Conservation (phyloP, 495 filamentous ascomycete species). For the Oleoguttula mirabilis region DNA sequence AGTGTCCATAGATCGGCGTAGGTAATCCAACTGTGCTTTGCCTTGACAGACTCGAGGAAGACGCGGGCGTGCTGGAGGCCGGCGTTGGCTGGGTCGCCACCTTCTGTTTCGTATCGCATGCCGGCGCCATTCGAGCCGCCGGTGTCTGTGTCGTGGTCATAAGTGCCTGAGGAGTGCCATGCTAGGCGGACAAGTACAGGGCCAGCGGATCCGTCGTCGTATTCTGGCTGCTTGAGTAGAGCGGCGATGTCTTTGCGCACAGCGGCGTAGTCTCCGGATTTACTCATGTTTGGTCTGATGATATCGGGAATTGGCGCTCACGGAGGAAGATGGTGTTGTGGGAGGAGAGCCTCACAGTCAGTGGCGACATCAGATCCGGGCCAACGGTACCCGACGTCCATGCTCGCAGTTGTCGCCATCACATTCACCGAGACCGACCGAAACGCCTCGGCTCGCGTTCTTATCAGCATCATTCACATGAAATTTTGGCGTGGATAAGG, state of each 20-base stretch:
- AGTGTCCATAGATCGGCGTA: slow-evolving; percentile 54
- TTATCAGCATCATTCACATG: no score
- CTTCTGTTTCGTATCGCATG: slow-evolving; percentile 53
- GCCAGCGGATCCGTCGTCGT: slow-evolving; percentile 52
- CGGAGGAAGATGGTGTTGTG: background rate
- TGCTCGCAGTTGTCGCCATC: background rate
- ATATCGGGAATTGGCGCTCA: background rate
- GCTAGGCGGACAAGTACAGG: slow-evolving; percentile 51
- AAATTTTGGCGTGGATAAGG: no score
- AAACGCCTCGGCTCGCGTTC: background rate
- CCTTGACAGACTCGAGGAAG: slow-evolving; percentile 50
- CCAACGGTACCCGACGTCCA: no score
- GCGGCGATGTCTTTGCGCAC: slow-evolving; percentile 43
- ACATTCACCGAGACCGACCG: background rate
- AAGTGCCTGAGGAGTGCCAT: slow-evolving; percentile 53
- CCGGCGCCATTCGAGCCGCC: slow-evolving; percentile 53
- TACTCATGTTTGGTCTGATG: slow-evolving; percentile 4
- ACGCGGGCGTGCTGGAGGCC: slow-evolving; percentile 50
- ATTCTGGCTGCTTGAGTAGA: slow-evolving; percentile 45
- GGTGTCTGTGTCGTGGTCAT: slow-evolving; percentile 45
- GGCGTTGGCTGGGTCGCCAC: slow-evolving; percentile 52
- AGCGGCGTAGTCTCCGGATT: slow-evolving; percentile 37
- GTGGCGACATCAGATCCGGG: no score
- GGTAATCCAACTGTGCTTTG: slow-evolving; percentile 48
- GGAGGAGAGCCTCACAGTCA: background rate